Base-by-base conservation (phyloP, 2,329 filamentous ascomycete species). In the Penicillium crustosum region DNA sequence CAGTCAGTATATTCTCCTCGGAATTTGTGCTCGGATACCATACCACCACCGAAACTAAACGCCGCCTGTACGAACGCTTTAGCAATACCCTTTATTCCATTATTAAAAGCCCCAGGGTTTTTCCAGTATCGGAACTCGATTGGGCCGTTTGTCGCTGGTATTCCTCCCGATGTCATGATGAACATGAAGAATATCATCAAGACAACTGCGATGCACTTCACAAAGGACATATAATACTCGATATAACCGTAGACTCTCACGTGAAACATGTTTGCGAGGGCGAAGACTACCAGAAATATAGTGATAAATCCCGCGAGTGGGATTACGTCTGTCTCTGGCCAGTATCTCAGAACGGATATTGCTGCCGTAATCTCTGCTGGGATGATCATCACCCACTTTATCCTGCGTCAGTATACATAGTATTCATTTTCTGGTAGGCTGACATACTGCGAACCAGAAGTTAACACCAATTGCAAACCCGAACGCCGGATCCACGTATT, bases 291-390 rank as follows among this genome's bases (percentile, higher is more conserved):
- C 4, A 73, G 53, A 39, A 74, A 72, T 23, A 74, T 67, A 2
- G 71, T 72, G 31, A 73, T 74, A 52, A 69, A 75, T 10, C 62
- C 72, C 9, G 70, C 72, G 2, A 71, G 51, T 2, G 69, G 68
- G 1, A 74, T 55, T 2, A 55, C 58, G 4, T 66, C 60, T 15
- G 65, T 68, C 33, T 64, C 57, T 4, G 66, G 67, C 72, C 72
- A 75, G 59, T 69, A 73, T 50, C 71, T 60, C 5, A 75, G 59
- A 4, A 75, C 70, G 0, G 63, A 68, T 8, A 71, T 62, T 2
- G 72, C 72, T 8, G 72, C 71, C 15, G 71, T 73, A n/a, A 74
- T 73, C 51, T 73, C 70, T 13, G 71, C 69, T 12, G 72, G 71
- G 2, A 67, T 72, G 21, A 68, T 68, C 64, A 71, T 71, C 17